Percentiles rank a stretch among this genome's conserved stretches.
Conservation (phyloP, 2,329 filamentous ascomycete genomes). For the Curvularia hawaiiensis region DNA sequence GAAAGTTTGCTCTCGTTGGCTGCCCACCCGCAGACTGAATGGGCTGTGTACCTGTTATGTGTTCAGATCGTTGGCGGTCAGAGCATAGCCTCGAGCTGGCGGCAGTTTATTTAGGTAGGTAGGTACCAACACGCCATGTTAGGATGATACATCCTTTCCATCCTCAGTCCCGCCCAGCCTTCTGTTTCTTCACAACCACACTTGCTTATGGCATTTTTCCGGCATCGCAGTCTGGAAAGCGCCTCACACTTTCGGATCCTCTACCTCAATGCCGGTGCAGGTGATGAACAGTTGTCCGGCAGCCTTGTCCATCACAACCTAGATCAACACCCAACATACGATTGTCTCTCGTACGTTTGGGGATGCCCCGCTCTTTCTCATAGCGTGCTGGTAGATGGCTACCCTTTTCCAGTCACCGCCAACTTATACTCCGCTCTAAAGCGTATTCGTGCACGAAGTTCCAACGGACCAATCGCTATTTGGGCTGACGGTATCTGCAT, state of each 20-base stretch:
- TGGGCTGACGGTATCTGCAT: background rate
- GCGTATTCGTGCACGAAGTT: background rate
- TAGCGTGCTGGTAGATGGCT: background rate
- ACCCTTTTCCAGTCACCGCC: background rate
- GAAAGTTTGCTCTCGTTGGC: background rate
- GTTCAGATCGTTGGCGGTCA: background rate
- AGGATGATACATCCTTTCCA: background rate
- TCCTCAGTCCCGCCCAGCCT: background rate
- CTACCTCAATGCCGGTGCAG: background rate
- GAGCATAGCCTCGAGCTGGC: conserved; percentile 1
- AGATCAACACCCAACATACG: background rate
- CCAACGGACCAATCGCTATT: background rate
- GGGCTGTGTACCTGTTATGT: background rate
- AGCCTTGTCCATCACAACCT: background rate
- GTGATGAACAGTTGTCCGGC: background rate
- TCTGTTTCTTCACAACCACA: background rate
- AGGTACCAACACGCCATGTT: background rate
- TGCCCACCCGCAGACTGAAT: background rate
- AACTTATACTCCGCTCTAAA: background rate
- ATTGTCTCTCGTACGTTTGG: background rate
- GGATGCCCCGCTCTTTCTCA: background rate
- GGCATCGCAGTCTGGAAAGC: background rate
- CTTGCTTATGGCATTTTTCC: background rate
- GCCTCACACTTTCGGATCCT: background rate
- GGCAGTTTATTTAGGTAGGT: background rate